Base-by-base conservation (phyloP, 2,329 filamentous ascomycete species). In the Zasmidium angulare region DNA sequence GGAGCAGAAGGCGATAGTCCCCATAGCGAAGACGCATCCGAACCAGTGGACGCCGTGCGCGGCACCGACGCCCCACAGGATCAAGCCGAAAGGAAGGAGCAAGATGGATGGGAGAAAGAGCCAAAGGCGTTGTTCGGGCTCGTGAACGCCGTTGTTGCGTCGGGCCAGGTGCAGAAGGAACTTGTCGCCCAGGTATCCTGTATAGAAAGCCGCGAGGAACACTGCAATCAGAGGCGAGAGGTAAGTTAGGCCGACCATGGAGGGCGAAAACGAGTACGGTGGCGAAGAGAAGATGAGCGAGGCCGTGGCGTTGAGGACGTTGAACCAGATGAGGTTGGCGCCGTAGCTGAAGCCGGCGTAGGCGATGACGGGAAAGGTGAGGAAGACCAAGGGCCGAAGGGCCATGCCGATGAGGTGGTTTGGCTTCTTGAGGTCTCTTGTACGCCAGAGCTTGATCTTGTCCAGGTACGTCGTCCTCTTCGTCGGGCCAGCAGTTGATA, bases 51-150 rank as follows among this genome's bases (percentile, higher is more conserved):
- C 65, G 3, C 58, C 50, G 46, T 69, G 63, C 14, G 78, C 78
- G 2, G 81, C 79, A 3, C 81, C 81, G 0, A 83, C 77, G 26
- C 82, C 81, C 79, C 80, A 83, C 1, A 82, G 68, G 43, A 82
- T 75, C 2, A 82, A 69, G 0, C 75, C 76, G 10, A 71, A 74
- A 0, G 80, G 78, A 3, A 81, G 71, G 23, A 81, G 65, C 2
- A 83, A 56, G 11, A 77, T 58, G 3, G 74, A 76, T 1, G 71
- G 67, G 1, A 67, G 53, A 60, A 79, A 76, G 0, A 76, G 69
- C 73, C 76, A 79, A 0, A 79, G 64, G 0, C 75, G 67, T 50
- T 77, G 70, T 54, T 79, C 77, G 0, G 76, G 67, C 60, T 79
- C 77, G 29, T 74, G 66, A 12, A 78, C 69, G 21, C 77, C 77